A percentile compares a stretch with the other conserved stretches of the same genome.
Evolutionary conservation across 257 asterid species (phyloP).

Genomic region (Solanum medicagineum): DNA sequence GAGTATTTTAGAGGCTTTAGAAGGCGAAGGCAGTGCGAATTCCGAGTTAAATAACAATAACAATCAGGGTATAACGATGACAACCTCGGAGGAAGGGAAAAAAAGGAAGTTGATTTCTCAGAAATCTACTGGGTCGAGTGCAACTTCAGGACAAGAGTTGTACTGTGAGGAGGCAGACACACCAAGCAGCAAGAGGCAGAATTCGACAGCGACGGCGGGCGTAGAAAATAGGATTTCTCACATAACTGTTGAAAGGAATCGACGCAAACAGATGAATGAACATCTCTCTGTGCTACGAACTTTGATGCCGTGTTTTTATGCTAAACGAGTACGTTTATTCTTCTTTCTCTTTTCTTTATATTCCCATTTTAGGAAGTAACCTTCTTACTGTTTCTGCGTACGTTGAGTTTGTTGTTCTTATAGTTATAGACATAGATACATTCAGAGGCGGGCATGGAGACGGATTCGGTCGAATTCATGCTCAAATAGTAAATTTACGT

Average conservation of each 20-base stretch:
- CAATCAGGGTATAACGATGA: neutral
- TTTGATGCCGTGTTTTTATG: conserved; percentile 9
- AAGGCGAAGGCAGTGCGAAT: neutral
- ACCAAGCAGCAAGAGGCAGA: neutral
- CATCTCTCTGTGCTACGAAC: conserved; percentile 1
- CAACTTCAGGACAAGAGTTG: neutral
- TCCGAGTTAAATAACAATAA: conserved; percentile 1
- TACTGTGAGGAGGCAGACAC: neutral
- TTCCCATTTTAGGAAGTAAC: no score
- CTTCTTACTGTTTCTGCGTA: neutral
- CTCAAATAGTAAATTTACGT: no score
- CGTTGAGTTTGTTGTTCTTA: neutral
- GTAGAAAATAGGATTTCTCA: neutral
- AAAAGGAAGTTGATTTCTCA: conserved; percentile 33
- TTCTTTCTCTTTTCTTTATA: neutral
- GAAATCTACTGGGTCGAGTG: conserved; percentile 14
- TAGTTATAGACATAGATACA: neutral
- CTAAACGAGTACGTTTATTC: neutral
- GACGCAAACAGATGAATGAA: conserved; percentile 2
- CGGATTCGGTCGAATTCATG: no score
- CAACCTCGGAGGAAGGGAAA: neutral
- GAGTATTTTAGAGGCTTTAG: conserved; percentile 54
- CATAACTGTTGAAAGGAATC: conserved; percentile 3
- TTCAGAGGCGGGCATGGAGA: no score
- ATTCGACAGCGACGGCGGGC: neutral